Evolutionary conservation across 345 rosid genomes (phyloP), one percentile per base, ranked within the genome.

Genomic region (Hypericum androsaemum): DNA sequence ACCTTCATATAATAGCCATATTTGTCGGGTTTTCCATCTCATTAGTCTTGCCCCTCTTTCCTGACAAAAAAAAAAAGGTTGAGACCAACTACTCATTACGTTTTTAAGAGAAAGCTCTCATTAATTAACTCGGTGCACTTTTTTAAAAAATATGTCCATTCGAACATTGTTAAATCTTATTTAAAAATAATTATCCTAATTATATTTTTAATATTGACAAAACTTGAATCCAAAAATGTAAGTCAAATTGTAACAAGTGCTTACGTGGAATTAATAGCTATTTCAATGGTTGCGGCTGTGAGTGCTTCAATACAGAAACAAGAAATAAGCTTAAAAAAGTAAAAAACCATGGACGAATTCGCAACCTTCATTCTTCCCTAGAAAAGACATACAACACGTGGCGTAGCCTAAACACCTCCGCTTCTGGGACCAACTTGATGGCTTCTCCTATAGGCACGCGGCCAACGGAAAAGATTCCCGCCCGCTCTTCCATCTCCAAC

Each of bases 211-310:
- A n/a, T n/a, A n/a, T n/a, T n/a, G n/a, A n/a, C n/a, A n/a, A n/a
- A n/a, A n/a, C n/a, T n/a, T n/a, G n/a, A n/a, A n/a, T n/a, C n/a
- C n/a, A n/a, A n/a, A n/a, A n/a, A n/a, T n/a, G n/a, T n/a, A n/a
- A n/a, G n/a, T n/a, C 32, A 22, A 1, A 22, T 22, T 22, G 32
- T 22, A 22, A 22, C 4, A 28, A n/a, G 55, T 49, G 50, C 50
- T 43, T 54, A 50, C 39, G 42, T 46, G 62, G 67, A 50, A 59
- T 10, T 38, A 32, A 9, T 16, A 58, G 61, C 13, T 54, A 57
- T 55, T 71, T 78, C 80, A 78, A 78, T 45, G 53, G 65, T 69
- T 74, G 77, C 76, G 78, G 76, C 80, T 44, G 59, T 11, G 10
- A 46, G 76, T 72, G 72, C 61, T 59, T 54, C 70, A 5, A 57